Evolutionary conservation across 2,329 filamentous ascomycete species (phyloP), one percentile per base, ranked within the genome.

Genomic region (Microdochium paspali): DNA sequence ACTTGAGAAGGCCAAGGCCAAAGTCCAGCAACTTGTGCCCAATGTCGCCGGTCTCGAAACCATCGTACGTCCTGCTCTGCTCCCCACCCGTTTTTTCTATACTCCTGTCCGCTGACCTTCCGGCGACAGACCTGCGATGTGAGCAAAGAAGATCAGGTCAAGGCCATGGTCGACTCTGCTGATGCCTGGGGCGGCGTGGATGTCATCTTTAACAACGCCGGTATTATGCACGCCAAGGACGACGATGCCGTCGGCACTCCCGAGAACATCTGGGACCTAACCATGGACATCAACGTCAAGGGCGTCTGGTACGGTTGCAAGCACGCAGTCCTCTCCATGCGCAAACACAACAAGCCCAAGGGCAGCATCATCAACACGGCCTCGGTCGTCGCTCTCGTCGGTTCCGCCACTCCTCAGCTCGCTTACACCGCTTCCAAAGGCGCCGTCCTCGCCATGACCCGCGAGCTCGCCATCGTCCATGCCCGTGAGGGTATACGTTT

Each of bases 241-340:
- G 83, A 79, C 61, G 84, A 89, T 65, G 89, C 90, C 44, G 72
- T 94, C 63, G 79, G 85, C 64, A 95, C 90, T 1, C 83, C 87
- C 45, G 89, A 95, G 71, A 82, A 80, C 58, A 90, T 96, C 72
- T 96, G 90, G 90, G 89, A 96, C 60, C 71, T 95, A 55, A 96
- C 90, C 4, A 89, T 95, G 52, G 83, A 81, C 64, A 94, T 95
- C 74, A 96, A 96, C 67, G 90, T 95, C 66, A 96, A 96, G 79
- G 90, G 90, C 40, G 90, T 96, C n/a, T 95, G 90, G 90, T 96
- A 81, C 65, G 90, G 90, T 51, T 85, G 82, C 77, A 96, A 95
- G 76, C 88, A 95, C 66, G 89, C 90, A 6, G 83, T 96, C 24
- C 73, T 91, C 45, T 80, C 87, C 42, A 76, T 96, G 58, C 84